Evolutionary conservation across 2,329 filamentous ascomycete species (phyloP).

Genomic region (Tolypocladium endophyticum): DNA sequence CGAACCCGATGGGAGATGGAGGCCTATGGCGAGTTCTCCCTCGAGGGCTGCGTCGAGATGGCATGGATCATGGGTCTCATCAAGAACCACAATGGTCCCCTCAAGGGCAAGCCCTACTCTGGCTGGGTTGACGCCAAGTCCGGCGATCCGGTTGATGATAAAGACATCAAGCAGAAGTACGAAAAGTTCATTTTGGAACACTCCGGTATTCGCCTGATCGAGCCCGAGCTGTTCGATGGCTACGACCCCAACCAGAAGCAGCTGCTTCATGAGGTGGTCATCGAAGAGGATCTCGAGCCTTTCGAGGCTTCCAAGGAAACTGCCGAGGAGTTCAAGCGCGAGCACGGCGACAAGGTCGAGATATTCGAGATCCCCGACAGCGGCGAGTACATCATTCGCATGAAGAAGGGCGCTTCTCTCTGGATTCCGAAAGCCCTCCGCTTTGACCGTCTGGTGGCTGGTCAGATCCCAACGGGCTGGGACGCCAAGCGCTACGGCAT

Average conservation of each 20-base stretch:
- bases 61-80: slow-evolving; percentile 99
- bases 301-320: slow-evolving; percentile 98
- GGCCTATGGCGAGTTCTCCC: slow-evolving; percentile 87
- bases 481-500: slow-evolving; percentile 93
- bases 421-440: slow-evolving; percentile 95
- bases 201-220: slow-evolving; percentile 92
- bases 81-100: slow-evolving; percentile 91
- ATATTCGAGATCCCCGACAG: slow-evolving; percentile 91
- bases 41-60: slow-evolving; percentile 98
- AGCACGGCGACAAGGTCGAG: slow-evolving; percentile 96
- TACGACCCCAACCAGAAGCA: slow-evolving; percentile 99
- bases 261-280: slow-evolving; percentile 92
- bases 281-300: slow-evolving; percentile 91
- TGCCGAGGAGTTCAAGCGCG: slow-evolving; percentile 90
- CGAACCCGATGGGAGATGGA: slow-evolving; percentile 99
- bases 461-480: slow-evolving; percentile 95
- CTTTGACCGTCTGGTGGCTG: slow-evolving; percentile 94
- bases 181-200: slow-evolving; percentile 96
- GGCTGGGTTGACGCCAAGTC: slow-evolving; percentile 95
- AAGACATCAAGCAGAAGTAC: slow-evolving; percentile 95
- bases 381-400: slow-evolving; percentile 85
- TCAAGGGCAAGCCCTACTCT: slow-evolving; percentile 94
- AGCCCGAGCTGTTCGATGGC: slow-evolving; percentile 91
- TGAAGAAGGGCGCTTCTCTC: slow-evolving; percentile 91
- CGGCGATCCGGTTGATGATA: slow-evolving; percentile 92